Evolutionary conservation across 2,329 filamentous ascomycete species (phyloP).

Genomic region (Dothideomycetes sp.): DNA sequence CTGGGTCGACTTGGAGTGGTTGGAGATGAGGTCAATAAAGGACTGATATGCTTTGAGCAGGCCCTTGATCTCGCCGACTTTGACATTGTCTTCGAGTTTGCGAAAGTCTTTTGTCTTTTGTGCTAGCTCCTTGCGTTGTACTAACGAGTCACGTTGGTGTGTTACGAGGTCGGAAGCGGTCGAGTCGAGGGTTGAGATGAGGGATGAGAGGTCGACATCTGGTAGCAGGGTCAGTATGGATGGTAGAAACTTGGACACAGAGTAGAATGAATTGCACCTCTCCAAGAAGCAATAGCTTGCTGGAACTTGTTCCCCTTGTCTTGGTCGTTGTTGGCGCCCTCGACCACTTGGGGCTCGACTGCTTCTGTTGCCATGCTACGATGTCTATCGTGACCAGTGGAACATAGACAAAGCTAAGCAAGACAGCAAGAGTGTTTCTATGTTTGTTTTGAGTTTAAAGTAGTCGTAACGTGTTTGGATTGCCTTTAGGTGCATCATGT

Average conservation of each 20-base stretch:
- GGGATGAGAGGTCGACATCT: constrained; percentile 80
- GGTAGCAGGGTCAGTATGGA: constrained; percentile 18
- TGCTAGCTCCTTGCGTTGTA: constrained; percentile 94
- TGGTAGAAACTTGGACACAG: too few species aligned
- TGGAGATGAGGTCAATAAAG: constrained; percentile 93
- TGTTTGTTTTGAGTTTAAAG: too few species aligned
- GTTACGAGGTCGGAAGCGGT: constrained; percentile 92
- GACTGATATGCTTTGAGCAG: constrained; percentile 85
- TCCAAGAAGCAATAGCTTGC: constrained; percentile 89
- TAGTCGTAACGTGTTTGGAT: too few species aligned
- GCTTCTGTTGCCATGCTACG: constrained; percentile 13
- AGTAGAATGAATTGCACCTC: too few species aligned
- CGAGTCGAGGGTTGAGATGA: constrained; percentile 78
- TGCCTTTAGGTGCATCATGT: too few species aligned
- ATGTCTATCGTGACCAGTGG: too few species aligned
- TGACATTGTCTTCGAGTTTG: constrained; percentile 81
- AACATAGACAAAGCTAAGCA: too few species aligned
- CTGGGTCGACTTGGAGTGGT: constrained; percentile 89
- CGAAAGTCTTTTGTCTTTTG: constrained; percentile 98
- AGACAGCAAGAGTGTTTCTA: too few species aligned
- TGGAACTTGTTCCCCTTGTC: constrained; percentile 81
- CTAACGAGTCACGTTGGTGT: constrained; percentile 88
- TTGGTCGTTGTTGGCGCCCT: constrained; percentile 5
- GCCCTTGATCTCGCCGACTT: constrained; percentile 79
- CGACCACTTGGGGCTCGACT: constrained; percentile 10